These are phyloP conservation scores for Coniochaeta sp. DNA, from an alignment of 2,329 filamentous ascomycete species.

Conservation along the genomic window DNA sequence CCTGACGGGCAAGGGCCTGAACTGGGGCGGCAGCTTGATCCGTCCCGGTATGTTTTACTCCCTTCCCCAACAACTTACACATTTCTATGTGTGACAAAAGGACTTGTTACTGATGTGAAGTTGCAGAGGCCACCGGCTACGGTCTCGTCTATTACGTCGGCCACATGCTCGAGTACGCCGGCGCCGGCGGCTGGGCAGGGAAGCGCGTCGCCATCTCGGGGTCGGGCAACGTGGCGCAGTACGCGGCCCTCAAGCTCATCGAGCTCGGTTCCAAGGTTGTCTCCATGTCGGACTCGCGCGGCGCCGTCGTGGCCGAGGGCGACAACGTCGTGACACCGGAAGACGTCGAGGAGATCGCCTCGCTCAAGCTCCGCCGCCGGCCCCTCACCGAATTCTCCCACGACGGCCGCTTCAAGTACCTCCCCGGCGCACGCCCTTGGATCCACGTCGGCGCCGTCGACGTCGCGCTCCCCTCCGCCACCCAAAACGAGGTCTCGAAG, in stretches of 20 bases:
- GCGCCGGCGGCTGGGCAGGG: constrained; percentile 77
- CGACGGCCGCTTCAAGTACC: constrained; percentile 66
- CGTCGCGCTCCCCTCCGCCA: constrained; percentile 85
- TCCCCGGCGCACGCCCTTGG: constrained; percentile 86
- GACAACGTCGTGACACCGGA: constrained; percentile 69
- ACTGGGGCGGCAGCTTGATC: constrained; percentile 91
- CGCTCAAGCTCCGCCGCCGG: constrained; percentile 81
- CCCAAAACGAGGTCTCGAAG: constrained; percentile 93
- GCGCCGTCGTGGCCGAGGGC: constrained; percentile 67
- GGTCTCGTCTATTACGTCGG: constrained; percentile 94
- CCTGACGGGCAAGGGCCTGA: constrained; percentile 88
- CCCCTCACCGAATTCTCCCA: constrained; percentile 66
- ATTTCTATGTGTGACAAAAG: too few relatives aligned
- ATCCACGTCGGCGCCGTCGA: constrained; percentile 83
- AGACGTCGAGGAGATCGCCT: constrained; percentile 71
- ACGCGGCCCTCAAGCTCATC: constrained; percentile 91
- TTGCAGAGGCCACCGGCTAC: constrained; percentile 82
- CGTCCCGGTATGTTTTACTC: constrained; percentile 57
- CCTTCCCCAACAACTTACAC: too few relatives aligned
- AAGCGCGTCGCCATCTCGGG: constrained; percentile 95
- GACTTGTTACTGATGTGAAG: too few relatives aligned
- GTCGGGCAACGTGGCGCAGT: constrained; percentile 96
- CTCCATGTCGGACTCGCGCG: constrained; percentile 90
- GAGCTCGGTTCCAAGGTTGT: constrained; percentile 91
- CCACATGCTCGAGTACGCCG: constrained; percentile 91